Evolutionary conservation across 768 basidiomycete genomes (phyloP).

Genomic region (Amanita fuliginea): DNA sequence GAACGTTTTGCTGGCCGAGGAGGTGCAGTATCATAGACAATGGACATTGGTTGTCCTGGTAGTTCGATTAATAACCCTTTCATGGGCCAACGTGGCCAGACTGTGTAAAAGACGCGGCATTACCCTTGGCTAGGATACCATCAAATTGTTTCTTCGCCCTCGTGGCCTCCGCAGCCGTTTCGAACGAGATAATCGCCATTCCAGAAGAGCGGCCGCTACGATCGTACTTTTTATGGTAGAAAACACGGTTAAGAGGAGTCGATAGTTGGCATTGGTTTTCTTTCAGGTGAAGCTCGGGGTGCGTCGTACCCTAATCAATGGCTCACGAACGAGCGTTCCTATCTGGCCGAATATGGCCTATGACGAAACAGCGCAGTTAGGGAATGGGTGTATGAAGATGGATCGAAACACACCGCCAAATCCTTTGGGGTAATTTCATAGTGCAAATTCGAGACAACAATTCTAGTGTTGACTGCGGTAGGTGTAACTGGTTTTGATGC

Average conservation of each 20-base stretch:
- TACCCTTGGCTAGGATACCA: conserved; percentile 85
- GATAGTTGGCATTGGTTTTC: conserved; percentile 32
- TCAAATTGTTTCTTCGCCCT: conserved; percentile 77
- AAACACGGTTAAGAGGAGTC: conserved; percentile 25
- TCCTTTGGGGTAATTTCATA: conserved; percentile 88
- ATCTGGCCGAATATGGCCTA: conserved; percentile 87
- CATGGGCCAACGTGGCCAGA: conserved; percentile 5
- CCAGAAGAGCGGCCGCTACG: conserved; percentile 89
- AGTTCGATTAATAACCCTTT: background rate
- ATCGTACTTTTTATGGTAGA: conserved; percentile 66
- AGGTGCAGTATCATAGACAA: conserved; percentile 45
- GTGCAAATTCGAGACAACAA: conserved; percentile 81
- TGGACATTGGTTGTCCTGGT: conserved; percentile 69
- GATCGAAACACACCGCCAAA: conserved; percentile 52
- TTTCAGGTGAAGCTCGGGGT: conserved; percentile 55
- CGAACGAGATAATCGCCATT: conserved; percentile 69
- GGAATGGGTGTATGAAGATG: background rate
- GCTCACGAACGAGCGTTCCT: conserved; percentile 88
- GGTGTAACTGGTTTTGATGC: conserved; percentile 18
- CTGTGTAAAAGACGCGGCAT: conserved; percentile 3
- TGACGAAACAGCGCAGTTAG: background rate
- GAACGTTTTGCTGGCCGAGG: conserved; percentile 37
- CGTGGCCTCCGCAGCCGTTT: conserved; percentile 68
- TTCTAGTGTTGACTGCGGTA: conserved; percentile 35
- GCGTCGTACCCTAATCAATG: conserved; percentile 89